Percentiles rank a stretch among this genome's conserved stretches.
phyloP scores from a whole-genome alignment of 768 basidiomycete genomes.

The Agaricus sinodeliciosus region DNA sequence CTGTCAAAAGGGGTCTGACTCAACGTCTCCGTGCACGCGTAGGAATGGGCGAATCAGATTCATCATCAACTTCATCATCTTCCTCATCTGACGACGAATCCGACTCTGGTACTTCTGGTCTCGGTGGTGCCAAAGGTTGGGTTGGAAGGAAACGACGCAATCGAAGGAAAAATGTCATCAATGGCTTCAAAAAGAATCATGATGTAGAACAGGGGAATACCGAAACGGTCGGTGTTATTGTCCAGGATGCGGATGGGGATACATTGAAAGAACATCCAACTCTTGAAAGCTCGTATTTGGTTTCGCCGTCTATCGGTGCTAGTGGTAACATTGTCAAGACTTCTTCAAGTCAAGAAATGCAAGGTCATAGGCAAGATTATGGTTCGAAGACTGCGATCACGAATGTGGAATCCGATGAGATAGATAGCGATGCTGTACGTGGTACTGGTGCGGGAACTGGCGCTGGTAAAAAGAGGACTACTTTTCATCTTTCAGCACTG shows the following conservation, averaged over 20 bases:
- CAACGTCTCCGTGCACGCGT: constrained; percentile 72
- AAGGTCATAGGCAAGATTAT: background rate
- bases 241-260: constrained; percentile 20
- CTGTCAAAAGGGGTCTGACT: constrained; percentile 73
- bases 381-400: background rate
- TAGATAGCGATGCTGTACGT: background rate
- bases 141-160: constrained; percentile 11
- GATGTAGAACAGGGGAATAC: background rate
- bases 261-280: constrained; percentile 17
- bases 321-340: background rate
- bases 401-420: background rate
- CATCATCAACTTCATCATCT: constrained; percentile 34
- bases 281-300: constrained; percentile 15
- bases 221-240: background rate
- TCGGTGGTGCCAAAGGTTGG: constrained; percentile 5
- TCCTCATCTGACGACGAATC: constrained; percentile 26
- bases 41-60: constrained; percentile 62
- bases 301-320: background rate
- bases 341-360: background rate
- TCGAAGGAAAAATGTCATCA: constrained; percentile 12
- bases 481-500: constrained; percentile 30
- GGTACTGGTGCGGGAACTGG: background rate
- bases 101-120: constrained; percentile 10
- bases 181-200: background rate
- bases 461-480: constrained; percentile 17